Percentiles rank a stretch among this genome's conserved stretches.
Conservation (phyloP, 345 rosid genomes). For the Mercurialis annua region DNA sequence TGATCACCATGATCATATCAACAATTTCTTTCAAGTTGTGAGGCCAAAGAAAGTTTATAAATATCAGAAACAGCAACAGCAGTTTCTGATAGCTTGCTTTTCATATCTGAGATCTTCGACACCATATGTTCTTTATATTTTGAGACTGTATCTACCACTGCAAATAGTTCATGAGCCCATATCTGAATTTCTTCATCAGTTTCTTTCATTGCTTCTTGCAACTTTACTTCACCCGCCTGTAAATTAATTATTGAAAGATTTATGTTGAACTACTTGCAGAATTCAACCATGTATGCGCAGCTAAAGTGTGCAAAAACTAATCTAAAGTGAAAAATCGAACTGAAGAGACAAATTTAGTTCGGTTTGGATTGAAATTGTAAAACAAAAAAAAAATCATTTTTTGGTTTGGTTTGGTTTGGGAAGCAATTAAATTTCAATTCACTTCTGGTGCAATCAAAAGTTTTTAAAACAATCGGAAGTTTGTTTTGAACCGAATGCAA, state of each 20-base stretch:
- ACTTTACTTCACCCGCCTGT: slow-evolving; percentile 42
- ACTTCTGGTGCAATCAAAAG: no score
- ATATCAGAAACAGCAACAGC: slow-evolving; percentile 41
- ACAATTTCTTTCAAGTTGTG: no score
- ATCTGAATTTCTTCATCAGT: slow-evolving; percentile 59
- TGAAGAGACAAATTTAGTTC: no score
- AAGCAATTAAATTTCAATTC: no score
- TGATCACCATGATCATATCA: no score
- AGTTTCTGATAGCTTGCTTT: slow-evolving; percentile 46
- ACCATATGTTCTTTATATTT: slow-evolving; percentile 61
- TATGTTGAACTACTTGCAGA: neutral
- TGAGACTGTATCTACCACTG: slow-evolving; percentile 56
- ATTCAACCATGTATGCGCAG: neutral
- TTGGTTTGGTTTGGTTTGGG: no score
- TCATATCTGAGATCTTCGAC: slow-evolving; percentile 52
- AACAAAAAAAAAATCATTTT: no score
- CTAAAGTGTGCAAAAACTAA: no score
- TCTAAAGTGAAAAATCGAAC: no score
- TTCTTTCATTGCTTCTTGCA: slow-evolving; percentile 54
- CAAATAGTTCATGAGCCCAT: slow-evolving; percentile 49
- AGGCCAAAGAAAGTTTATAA: slow-evolving; percentile 38
- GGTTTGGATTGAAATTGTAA: no score
- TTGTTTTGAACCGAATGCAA: no score
- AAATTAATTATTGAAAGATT: neutral
- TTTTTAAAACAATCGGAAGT: no score